Conservation (phyloP, 805 yeast genomes). For the Spathaspora gorwiae region DNA sequence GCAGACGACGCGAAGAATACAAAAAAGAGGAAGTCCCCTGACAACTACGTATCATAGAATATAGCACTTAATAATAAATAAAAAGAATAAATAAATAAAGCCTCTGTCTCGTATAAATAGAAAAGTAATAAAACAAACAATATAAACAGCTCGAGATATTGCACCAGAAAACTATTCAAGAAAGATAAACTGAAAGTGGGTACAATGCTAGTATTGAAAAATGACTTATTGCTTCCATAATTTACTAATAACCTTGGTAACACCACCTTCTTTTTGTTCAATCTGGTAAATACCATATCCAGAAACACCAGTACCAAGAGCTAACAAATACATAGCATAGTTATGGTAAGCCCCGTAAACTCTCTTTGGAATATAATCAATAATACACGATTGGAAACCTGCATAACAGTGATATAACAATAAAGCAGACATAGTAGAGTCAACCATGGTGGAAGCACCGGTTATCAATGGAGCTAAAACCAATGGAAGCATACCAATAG, state of each 20-base stretch:
- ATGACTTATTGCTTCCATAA: conserved; percentile 31
- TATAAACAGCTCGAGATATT: too few relatives aligned
- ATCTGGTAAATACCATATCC: conserved; percentile 68
- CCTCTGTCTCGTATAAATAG: background rate
- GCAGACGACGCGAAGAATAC: background rate
- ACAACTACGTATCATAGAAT: background rate
- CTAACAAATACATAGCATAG: conserved; percentile 54
- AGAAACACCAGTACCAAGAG: conserved; percentile 59
- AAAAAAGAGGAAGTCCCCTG: conserved; percentile 5
- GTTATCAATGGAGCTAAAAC: conserved; percentile 56
- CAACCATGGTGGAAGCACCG: conserved; percentile 49
- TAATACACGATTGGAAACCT: conserved; percentile 74
- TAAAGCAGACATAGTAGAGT: conserved; percentile 51
- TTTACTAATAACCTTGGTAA: conserved; percentile 44
- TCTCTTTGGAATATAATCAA: conserved; percentile 73
- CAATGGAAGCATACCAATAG: conserved; percentile 61
- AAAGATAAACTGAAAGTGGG: too few relatives aligned
- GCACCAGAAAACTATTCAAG: too few relatives aligned
- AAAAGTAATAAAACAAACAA: conserved; percentile 5
- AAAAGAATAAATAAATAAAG: background rate
- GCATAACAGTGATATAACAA: conserved; percentile 61
- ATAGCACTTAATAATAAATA: background rate
- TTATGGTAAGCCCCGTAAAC: conserved; percentile 65
- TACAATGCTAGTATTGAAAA: too few relatives aligned
- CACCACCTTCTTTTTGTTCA: conserved; percentile 65